These are phyloP conservation scores for Suillus fuscotomentosus DNA, from an alignment of 768 basidiomycete species.

Conservation along the genomic window DNA sequence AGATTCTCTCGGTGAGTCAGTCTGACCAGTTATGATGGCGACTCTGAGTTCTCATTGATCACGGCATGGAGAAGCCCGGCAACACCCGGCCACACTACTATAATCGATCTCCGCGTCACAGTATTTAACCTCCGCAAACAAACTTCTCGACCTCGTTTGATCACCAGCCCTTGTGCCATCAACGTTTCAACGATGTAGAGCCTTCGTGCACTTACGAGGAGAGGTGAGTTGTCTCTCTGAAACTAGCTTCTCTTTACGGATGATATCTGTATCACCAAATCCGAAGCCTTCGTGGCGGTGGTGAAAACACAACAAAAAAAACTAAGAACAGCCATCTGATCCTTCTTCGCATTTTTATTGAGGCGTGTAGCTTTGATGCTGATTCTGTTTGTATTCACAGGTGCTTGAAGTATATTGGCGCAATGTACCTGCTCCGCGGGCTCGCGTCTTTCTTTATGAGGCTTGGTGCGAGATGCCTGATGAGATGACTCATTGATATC, in stretches of 20 bases:
- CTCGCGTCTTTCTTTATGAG: not conserved
- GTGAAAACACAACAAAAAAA: constrained; percentile 26
- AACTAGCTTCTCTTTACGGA: not conserved
- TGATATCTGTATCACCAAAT: constrained; percentile 16
- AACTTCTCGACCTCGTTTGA: not conserved
- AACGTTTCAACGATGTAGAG: too few relatives aligned
- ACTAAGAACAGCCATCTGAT: constrained; percentile 37
- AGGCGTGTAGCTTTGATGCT: not conserved
- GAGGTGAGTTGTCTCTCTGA: not conserved
- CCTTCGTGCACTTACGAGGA: not conserved
- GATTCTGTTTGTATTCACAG: not conserved
- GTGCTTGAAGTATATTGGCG: not conserved
- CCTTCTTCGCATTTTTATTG: not conserved
- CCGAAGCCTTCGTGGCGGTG: constrained; percentile 29
- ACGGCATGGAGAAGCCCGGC: not conserved
- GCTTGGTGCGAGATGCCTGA: not conserved
- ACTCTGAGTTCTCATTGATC: not conserved
- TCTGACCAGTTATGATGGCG: not conserved
- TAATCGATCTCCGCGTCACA: not conserved
- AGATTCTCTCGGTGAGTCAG: not conserved
- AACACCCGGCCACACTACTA: not conserved
- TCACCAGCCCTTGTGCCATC: not conserved
- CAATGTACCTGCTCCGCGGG: not conserved
- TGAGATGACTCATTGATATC: not conserved
- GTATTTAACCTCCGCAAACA: not conserved